Evolutionary conservation across 2,329 filamentous ascomycete species (phyloP).

Genomic region (Fusarium sp.): DNA sequence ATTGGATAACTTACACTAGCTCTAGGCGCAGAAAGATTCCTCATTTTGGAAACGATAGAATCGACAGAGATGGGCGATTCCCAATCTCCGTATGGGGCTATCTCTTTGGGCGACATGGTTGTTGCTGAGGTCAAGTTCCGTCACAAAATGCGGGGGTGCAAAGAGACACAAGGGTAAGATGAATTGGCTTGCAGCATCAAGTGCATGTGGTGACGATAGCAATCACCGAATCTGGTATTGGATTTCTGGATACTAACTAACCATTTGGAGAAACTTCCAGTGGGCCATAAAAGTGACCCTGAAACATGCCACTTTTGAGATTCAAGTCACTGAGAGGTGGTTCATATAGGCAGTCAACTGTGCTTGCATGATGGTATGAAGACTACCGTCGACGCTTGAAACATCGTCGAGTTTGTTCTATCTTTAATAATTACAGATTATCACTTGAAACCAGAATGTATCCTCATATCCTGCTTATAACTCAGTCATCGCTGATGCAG

Average conservation of each 20-base stretch:
- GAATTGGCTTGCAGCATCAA: neutral
- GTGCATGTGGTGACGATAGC: neutral
- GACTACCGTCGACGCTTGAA: neutral
- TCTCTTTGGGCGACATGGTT: conserved; percentile 38
- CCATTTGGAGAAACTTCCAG: neutral
- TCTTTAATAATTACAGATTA: too few species aligned
- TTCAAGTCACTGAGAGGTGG: neutral
- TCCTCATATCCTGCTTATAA: neutral
- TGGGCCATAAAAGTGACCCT: neutral
- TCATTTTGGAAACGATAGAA: conserved; percentile 55
- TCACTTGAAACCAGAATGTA: too few species aligned
- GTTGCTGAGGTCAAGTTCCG: conserved; percentile 11
- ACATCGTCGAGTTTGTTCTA: neutral
- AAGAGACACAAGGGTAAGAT: conserved; percentile 1
- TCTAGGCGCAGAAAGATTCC: conserved; percentile 55
- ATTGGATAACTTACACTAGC: conserved; percentile 51
- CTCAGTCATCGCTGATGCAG: neutral
- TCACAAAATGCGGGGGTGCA: conserved; percentile 34
- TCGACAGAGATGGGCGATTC: conserved; percentile 57
- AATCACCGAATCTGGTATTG: neutral
- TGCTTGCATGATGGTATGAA: neutral
- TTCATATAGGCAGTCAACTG: too few species aligned
- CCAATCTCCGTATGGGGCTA: conserved; percentile 58
- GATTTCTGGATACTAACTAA: neutral
- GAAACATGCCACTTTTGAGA: neutral